Percentiles rank a stretch among this genome's conserved stretches.
Conservation (phyloP, 805 yeast genomes). For the Ogataea trehaloabstinens region DNA sequence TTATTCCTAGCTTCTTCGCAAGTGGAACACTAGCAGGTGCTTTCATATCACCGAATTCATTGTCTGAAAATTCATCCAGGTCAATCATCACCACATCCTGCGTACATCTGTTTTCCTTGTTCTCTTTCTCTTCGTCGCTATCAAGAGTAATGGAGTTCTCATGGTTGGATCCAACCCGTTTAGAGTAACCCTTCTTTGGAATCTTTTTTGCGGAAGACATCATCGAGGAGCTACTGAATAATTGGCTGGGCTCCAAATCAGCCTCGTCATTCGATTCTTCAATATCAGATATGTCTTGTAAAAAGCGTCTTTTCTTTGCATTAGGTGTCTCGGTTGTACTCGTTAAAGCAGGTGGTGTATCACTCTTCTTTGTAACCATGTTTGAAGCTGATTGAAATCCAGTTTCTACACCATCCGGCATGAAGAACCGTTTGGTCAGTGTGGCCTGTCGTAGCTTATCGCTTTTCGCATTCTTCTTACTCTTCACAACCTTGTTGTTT, state of each 20-base stretch:
- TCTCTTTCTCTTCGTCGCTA: slow-evolving; percentile 1
- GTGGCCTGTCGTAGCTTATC: slow-evolving; percentile 10
- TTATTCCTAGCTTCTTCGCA: neutral
- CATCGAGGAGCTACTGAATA: slow-evolving; percentile 13
- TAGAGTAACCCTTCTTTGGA: slow-evolving; percentile 2
- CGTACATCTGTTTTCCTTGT: neutral
- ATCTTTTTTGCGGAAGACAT: slow-evolving; percentile 8
- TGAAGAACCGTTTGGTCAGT: slow-evolving; percentile 48
- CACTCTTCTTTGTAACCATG: slow-evolving; percentile 36
- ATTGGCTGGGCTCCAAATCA: slow-evolving; percentile 17
- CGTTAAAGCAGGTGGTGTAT: slow-evolving; percentile 9
- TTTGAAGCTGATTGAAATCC: slow-evolving; percentile 58
- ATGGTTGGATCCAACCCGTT: slow-evolving; percentile 10
- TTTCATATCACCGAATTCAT: slow-evolving; percentile 4
- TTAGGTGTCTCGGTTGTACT: slow-evolving; percentile 9
- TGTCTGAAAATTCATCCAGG: slow-evolving; percentile 17
- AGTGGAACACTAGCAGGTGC: slow-evolving; percentile 3
- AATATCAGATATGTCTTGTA: slow-evolving; percentile 15
- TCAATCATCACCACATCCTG: slow-evolving; percentile 12
- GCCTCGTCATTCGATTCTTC: slow-evolving; percentile 16
- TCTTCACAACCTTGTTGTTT: slow-evolving; percentile 31
- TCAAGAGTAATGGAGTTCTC: slow-evolving; percentile 12
- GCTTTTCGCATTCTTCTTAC: slow-evolving; percentile 5
- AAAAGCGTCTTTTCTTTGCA: slow-evolving; percentile 6
- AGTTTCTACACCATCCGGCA: slow-evolving; percentile 70